Conservation (phyloP, 2,329 filamentous ascomycete genomes). For the Xylaria sp. region DNA sequence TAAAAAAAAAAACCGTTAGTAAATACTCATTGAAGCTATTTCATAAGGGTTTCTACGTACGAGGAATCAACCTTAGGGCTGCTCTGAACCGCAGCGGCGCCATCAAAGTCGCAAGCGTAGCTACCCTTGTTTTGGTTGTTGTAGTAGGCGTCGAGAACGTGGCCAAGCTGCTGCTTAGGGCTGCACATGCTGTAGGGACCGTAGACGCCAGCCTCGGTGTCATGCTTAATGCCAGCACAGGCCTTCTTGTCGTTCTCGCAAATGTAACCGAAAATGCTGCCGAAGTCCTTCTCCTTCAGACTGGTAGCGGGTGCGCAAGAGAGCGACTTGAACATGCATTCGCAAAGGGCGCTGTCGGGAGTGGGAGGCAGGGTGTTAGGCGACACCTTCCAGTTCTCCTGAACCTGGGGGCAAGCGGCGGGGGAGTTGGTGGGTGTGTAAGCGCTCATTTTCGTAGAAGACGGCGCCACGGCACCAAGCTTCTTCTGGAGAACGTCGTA, state of each 20-base stretch:
- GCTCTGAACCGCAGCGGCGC: conserved; percentile 53
- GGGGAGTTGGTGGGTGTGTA: conserved; percentile 71
- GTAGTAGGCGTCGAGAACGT: conserved; percentile 66
- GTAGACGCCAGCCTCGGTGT: conserved; percentile 61
- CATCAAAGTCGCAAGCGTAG: conserved; percentile 63
- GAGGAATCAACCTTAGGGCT: conserved; percentile 30
- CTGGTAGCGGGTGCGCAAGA: conserved; percentile 63
- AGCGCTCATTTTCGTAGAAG: conserved; percentile 59
- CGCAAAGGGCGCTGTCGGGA: conserved; percentile 70
- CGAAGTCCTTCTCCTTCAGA: conserved; percentile 59
- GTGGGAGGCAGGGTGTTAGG: conserved; percentile 71
- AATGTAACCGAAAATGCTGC: conserved; percentile 48
- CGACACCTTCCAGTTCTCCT: conserved; percentile 61
- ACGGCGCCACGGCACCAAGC: conserved; percentile 65
- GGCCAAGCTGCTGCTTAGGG: conserved; percentile 63
- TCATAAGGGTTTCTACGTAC: conserved; percentile 27
- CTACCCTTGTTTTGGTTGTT: conserved; percentile 52
- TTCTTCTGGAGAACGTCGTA: conserved; percentile 67
- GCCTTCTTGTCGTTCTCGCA: conserved; percentile 52
- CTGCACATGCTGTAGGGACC: conserved; percentile 70
- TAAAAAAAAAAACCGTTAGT: conserved; percentile 22
- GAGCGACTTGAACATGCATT: conserved; percentile 72
- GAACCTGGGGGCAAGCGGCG: conserved; percentile 66
- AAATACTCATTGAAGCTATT: background rate
- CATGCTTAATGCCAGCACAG: conserved; percentile 62